Evolutionary conservation across 495 filamentous ascomycete genomes (phyloP).

Genomic region (Lophium mytilinum): DNA sequence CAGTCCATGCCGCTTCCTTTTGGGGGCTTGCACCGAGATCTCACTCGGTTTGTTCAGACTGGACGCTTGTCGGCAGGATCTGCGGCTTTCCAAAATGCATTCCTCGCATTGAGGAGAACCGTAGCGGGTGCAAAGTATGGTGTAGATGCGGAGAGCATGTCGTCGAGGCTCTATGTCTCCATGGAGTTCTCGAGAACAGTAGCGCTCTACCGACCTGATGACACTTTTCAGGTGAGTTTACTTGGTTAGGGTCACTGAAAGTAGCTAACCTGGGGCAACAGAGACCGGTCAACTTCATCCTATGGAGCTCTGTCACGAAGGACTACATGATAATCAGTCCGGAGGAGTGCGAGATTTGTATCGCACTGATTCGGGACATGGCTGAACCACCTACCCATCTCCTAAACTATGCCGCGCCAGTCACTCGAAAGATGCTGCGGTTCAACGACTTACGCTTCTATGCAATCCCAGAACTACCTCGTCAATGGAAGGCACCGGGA

Average conservation of each 20-base stretch:
- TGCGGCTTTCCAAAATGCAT: conserved; percentile 25
- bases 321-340: conserved; percentile 45
- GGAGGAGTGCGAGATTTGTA: conserved; percentile 46
- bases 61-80: conserved; percentile 25
- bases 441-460: conserved; percentile 47
- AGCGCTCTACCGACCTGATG: conserved; percentile 23
- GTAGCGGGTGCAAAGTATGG: conserved; percentile 32
- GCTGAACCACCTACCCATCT: conserved; percentile 31
- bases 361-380: conserved; percentile 33
- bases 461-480: conserved; percentile 38
- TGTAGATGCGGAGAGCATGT: conserved; percentile 24
- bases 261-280: conserved; percentile 7
- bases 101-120: conserved; percentile 28
- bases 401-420: conserved; percentile 45
- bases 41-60: conserved; percentile 36
- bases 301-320: conserved; percentile 32
- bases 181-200: conserved; percentile 4
- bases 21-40: conserved; percentile 31
- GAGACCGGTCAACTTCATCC: conserved; percentile 44
- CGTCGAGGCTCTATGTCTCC: conserved; percentile 17
- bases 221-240: conserved; percentile 35
- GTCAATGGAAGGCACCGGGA: conserved; percentile 29
- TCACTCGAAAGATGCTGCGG: conserved; percentile 44
- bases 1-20: conserved; percentile 30
- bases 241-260: background rate